Base-by-base conservation (phyloP, 225 moss, liverwort and hornwort species). In the Marchantia polymorpha region DNA sequence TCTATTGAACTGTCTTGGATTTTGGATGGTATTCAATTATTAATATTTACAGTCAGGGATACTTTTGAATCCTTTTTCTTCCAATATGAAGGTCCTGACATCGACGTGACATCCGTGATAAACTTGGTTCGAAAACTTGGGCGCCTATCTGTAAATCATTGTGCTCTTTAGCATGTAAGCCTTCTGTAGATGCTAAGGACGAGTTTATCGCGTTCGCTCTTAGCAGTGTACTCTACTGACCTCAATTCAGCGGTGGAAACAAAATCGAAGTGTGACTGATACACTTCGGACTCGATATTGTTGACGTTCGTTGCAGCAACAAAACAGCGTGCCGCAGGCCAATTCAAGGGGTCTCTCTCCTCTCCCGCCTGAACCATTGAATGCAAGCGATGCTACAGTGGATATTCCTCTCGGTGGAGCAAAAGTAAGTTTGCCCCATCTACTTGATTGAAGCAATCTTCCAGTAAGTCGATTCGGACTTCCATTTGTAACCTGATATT, bases 331-430 rank as follows among this genome's bases (percentile, higher is more conserved):
- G n/a, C 89, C 92, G 20, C 96, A 97, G 85, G 92, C 89, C 17
- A 93, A 92, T 78, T 91, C 94, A 47, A 89, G 93, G 65, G 76
- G 76, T 10, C 85, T 97, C 7, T 90, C 94, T 72, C 96, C 96
- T 27, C 96, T 97, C 82, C 96, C 96, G 56, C 96, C 90, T 25
- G 96, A 97, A 81, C 96, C 94, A 51, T 78, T 94, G 63, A 89
- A 90, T 51, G 85, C 91, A 55, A 92, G 87, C 89, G 96, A 97
- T 84, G 94, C 94, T 46, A 94, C 91, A 19, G 92, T 94, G 76
- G 96, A 96, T 73, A 94, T 96, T 56, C 96, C 96, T 27, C 87
- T 96, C 78, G 96, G 94, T 78, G 89, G 87, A 85, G 87, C 90
- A 72, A 89, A 92, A 84, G 96, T 96, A 49, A 77, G 77, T 64